A percentile compares a stretch with the other conserved stretches of the same genome.
Conservation (phyloP, 805 yeast genomes). For the Nematodospora valgi region DNA sequence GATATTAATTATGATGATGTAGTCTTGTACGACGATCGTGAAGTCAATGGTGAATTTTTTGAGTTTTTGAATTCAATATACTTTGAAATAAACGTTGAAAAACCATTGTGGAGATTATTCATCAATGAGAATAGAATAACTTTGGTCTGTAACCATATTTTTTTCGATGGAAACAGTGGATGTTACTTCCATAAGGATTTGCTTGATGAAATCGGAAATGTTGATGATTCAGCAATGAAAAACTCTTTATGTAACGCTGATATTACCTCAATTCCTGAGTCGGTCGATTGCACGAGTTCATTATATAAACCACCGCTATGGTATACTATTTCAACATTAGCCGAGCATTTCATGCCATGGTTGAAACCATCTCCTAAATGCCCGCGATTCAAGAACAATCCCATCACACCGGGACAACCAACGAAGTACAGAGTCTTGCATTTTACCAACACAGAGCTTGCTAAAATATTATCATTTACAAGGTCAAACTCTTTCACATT, state of each 20-base stretch:
- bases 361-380: constrained; percentile 1
- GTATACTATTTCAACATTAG: constrained; percentile 3
- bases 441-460: constrained; percentile 11
- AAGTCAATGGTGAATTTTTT: constrained; percentile 14
- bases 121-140: constrained; percentile 14
- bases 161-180: constrained; percentile 34
- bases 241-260: constrained; percentile 7
- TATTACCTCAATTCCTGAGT: constrained; percentile 5
- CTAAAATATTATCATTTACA: constrained; percentile 10
- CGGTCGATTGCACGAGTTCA: constrained; percentile 10
- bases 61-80: constrained; percentile 11
- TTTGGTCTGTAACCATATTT: constrained; percentile 24
- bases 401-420: constrained; percentile 6
- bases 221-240: constrained; percentile 1
- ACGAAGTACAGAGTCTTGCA: constrained; percentile 12
- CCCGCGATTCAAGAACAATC: constrained; percentile 10
- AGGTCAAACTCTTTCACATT: constrained; percentile 15
- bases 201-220: constrained; percentile 10
- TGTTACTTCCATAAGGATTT: constrained; percentile 25
- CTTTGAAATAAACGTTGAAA: constrained; percentile 7
- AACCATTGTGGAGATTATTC: constrained; percentile 21
- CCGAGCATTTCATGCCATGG: constrained; percentile 2
- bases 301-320: constrained; percentile 8
- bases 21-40: constrained; percentile 10
- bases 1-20: constrained; percentile 19